These are phyloP conservation scores for Leptographium lundbergii DNA, from an alignment of 2,329 filamentous ascomycete species.

Conservation along the genomic window DNA sequence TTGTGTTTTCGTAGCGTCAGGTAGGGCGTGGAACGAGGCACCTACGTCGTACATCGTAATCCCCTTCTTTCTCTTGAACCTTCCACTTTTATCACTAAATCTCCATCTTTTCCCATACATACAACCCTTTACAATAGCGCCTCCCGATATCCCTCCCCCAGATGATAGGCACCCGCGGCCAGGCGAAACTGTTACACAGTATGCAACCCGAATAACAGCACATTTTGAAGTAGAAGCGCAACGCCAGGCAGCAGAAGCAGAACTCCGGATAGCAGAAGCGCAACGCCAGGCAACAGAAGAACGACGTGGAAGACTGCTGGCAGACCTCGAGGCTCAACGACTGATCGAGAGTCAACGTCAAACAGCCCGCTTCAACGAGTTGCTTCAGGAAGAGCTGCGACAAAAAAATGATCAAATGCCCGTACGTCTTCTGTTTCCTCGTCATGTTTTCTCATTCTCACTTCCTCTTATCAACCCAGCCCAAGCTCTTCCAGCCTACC, in stretches of 20 bases:
- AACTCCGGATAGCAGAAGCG: not conserved
- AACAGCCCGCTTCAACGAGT: not conserved
- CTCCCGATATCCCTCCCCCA: slow-evolving; percentile 1
- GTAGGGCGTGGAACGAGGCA: too few relatives aligned
- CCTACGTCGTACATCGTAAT: too few relatives aligned
- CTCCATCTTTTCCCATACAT: not conserved
- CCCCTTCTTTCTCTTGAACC: not conserved
- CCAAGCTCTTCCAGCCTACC: slow-evolving; percentile 1
- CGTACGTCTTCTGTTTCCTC: not conserved
- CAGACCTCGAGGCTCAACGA: not conserved
- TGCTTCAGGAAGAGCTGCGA: slow-evolving; percentile 2
- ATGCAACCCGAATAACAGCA: not conserved
- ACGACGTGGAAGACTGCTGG: not conserved
- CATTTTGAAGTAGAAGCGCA: not conserved
- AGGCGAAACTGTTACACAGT: slow-evolving; percentile 1
- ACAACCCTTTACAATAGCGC: not conserved
- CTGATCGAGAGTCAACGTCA: not conserved
- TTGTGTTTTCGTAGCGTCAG: too few relatives aligned
- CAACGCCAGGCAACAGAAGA: not conserved
- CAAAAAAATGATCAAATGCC: not conserved
- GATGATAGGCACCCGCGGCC: slow-evolving; percentile 1
- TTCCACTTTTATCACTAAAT: too few relatives aligned
- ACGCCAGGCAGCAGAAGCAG: not conserved
- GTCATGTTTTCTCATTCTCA: not conserved
- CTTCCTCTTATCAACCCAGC: slow-evolving; percentile 1